Evolutionary conservation across 441 rosid genomes (phyloP), one percentile per base, ranked within the genome.

Genomic region (Capsella rubella): DNA sequence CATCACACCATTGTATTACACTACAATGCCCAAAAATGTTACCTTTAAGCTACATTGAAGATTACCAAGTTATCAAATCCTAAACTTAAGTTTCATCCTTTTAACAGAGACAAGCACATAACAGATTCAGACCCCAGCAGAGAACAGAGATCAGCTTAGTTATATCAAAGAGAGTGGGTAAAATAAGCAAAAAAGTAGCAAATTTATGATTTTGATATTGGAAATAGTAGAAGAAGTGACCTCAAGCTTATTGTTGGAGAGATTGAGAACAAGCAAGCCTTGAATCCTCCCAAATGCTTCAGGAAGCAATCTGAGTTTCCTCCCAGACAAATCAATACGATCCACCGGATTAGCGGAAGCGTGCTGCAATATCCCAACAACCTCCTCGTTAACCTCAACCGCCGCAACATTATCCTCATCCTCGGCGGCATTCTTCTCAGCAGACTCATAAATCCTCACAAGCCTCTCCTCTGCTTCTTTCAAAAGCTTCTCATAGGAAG

Each of bases 281-380:
- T 67, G 66, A 80, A 95, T 87, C 81, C 61, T 83, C 12, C 99
- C 97, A 54, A 92, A 90, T 4, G 88, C 94, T 79, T 90, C 97
- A 4, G 99, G 99, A 69, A 95, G 71, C 69, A 82, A 50, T 64
- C 85, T 82, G 67, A 95, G 68, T 39, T 78, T 81, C 82, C 86
- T 80, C 31, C 81, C 85, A 0, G 91, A 87, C 82, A 95, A 84
- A 84, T 92, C 89, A 7, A 92, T 78, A 35, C 74, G 81, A 59
- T 95, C 97, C 67, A 90, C 47, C 1, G 75, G 76, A 61, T 76
- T 82, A 46, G 80, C 88, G 13, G 75, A 67, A 5, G 89, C 89
- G 8, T 84, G 90, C 68, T 81, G 86, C 52, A 92, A 82, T 52
- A 88, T 54, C 13, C 82, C 82, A 5, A 85, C 82, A 27, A 90